Conservation (phyloP, 2,329 filamentous ascomycete species). For the Oidium heveae region DNA sequence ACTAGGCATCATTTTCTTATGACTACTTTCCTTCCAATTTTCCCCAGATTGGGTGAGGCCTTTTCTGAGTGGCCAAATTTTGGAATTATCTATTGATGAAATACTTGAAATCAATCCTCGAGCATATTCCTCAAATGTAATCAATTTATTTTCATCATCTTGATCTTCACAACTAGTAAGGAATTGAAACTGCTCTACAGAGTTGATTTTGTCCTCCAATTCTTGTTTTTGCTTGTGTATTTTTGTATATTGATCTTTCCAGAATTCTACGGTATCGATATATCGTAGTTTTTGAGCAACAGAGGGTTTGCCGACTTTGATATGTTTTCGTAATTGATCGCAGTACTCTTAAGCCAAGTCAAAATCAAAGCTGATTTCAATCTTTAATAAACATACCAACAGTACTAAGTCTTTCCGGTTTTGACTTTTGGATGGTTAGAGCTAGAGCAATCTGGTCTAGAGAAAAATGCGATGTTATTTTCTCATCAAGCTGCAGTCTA, state of each 20-base stretch:
- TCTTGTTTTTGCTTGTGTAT: constrained; percentile 7
- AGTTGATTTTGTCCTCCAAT: constrained; percentile 7
- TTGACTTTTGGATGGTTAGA: constrained; percentile 7
- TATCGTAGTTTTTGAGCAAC: constrained; percentile 4
- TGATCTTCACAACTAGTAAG: not conserved
- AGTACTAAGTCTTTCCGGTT: constrained; percentile 5
- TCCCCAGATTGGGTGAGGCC: constrained; percentile 6
- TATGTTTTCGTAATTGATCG: constrained; percentile 6
- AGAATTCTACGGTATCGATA: constrained; percentile 10
- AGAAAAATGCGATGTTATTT: constrained; percentile 3
- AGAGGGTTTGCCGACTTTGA: constrained; percentile 2
- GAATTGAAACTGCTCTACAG: constrained; percentile 4
- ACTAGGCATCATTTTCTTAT: too few relatives aligned
- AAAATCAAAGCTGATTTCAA: not conserved
- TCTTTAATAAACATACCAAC: constrained; percentile 4
- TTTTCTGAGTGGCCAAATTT: not conserved
- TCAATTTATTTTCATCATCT: too few relatives aligned
- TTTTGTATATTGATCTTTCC: constrained; percentile 9
- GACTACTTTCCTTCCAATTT: too few relatives aligned
- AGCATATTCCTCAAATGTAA: not conserved
- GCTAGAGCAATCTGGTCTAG: constrained; percentile 9
- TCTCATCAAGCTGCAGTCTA: constrained; percentile 1
- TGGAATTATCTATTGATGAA: not conserved
- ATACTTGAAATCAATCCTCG: not conserved
- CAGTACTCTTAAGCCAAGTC: constrained; percentile 7